phyloP scores from a whole-genome alignment of 2,329 filamentous ascomycete genomes.

The Ophiosphaerella korrae region DNA sequence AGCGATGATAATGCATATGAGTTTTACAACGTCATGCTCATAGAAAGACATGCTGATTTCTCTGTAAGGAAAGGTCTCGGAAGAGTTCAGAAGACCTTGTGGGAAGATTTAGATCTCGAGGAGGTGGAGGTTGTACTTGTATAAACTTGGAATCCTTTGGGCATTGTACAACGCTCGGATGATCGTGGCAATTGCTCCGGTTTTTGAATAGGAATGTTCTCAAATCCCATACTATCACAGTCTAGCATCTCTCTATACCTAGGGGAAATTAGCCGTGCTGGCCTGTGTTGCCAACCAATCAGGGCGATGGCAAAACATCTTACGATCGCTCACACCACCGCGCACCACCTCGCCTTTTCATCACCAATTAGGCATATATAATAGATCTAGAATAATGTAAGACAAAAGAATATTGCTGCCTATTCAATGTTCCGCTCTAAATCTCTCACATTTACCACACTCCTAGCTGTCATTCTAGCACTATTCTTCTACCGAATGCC shows the following conservation, averaged over 20 bases:
- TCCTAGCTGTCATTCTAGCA: conserved; percentile 9
- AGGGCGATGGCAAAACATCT: conserved; percentile 4
- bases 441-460: conserved; percentile 4
- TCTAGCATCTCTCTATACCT: too few species aligned
- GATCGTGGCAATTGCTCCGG: too few species aligned
- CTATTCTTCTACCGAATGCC: conserved; percentile 8
- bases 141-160: too few species aligned
- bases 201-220: too few species aligned
- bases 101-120: too few species aligned
- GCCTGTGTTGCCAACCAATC: background rate
- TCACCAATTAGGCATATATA: background rate
- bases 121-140: too few species aligned
- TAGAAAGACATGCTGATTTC: background rate
- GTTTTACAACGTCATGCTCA: background rate
- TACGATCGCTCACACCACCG: conserved; percentile 23
- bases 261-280: too few species aligned
- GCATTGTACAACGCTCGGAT: too few species aligned
- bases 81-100: too few species aligned
- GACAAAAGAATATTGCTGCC: background rate
- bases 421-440: conserved; percentile 10
- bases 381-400: background rate
- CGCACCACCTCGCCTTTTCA: conserved; percentile 6
- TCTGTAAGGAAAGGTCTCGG: too few species aligned
- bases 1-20: background rate
- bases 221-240: too few species aligned